Conservation (phyloP, 2,329 filamentous ascomycete species). For the Apiospora pterosperma region DNA sequence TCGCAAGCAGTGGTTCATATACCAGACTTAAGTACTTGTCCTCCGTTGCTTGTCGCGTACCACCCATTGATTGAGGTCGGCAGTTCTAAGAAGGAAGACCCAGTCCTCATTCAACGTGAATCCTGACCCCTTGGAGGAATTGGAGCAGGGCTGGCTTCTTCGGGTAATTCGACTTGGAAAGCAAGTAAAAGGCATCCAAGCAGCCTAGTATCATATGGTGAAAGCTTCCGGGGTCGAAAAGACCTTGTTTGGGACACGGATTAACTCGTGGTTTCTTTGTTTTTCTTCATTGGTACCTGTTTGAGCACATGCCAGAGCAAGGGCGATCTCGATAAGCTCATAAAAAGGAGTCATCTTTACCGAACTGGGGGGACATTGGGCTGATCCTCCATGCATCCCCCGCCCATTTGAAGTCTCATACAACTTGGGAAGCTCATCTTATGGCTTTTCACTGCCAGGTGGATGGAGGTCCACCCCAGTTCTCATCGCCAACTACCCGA, state of each 20-base stretch:
- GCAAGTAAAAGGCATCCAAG: background rate
- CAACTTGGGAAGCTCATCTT: background rate
- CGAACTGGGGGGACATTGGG: background rate
- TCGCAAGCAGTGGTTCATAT: no score
- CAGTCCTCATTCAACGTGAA: no score
- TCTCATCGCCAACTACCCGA: constrained; percentile 51
- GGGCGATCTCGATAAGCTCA: background rate
- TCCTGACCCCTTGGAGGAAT: no score
- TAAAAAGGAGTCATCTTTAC: background rate
- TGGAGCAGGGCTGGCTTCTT: no score
- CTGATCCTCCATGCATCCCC: background rate
- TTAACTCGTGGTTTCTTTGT: background rate
- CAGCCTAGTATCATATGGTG: background rate
- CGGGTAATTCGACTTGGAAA: background rate
- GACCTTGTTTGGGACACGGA: background rate
- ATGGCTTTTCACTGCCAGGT: background rate
- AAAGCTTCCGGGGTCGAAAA: background rate
- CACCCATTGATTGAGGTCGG: no score
- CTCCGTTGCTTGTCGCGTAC: no score
- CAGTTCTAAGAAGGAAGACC: no score
- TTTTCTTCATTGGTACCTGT: background rate
- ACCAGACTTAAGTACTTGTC: no score
- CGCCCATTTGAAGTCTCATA: background rate
- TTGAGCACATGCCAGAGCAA: background rate
- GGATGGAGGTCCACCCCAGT: constrained; percentile 41